Percentiles rank a stretch among this genome's conserved stretches.
Conservation (phyloP, 2,329 filamentous ascomycete species). For the Trichoderma guizhouense region DNA sequence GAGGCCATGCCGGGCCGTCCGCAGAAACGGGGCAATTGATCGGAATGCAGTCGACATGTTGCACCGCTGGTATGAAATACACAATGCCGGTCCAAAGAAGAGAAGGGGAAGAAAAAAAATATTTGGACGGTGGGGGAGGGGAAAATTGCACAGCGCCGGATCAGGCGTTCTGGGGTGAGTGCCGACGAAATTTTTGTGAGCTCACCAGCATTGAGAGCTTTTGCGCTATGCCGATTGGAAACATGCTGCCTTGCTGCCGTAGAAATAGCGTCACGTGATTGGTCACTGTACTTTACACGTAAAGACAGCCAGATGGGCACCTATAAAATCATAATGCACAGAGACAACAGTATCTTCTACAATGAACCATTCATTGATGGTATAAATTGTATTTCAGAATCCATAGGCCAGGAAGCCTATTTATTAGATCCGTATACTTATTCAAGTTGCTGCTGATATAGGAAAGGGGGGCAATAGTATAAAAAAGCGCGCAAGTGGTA, state of each 20-base stretch:
- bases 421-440: not conserved
- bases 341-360: not conserved
- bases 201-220: conserved; percentile 23
- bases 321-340: not conserved
- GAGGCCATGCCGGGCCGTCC: conserved; percentile 74
- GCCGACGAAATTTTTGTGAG: conserved; percentile 37
- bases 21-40: conserved; percentile 73
- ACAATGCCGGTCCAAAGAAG: conserved; percentile 27
- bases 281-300: not conserved
- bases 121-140: conserved; percentile 19
- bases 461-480: not conserved
- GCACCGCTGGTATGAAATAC: conserved; percentile 29
- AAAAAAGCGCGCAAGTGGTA: not conserved
- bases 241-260: not conserved
- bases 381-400: not conserved
- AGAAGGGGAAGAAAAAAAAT: conserved; percentile 21
- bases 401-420: not conserved
- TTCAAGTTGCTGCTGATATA: not conserved
- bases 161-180: conserved; percentile 23
- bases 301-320: not conserved
- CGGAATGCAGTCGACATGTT: conserved; percentile 80
- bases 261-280: conserved; percentile 10
- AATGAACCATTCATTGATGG: not conserved
- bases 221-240: conserved; percentile 1
- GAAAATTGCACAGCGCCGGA: conserved; percentile 22